Percentiles rank a stretch among this genome's conserved stretches.
These are phyloP conservation scores for Solanum dulcamara DNA, from an alignment of 257 asterid genomes.

Conservation along the genomic window DNA sequence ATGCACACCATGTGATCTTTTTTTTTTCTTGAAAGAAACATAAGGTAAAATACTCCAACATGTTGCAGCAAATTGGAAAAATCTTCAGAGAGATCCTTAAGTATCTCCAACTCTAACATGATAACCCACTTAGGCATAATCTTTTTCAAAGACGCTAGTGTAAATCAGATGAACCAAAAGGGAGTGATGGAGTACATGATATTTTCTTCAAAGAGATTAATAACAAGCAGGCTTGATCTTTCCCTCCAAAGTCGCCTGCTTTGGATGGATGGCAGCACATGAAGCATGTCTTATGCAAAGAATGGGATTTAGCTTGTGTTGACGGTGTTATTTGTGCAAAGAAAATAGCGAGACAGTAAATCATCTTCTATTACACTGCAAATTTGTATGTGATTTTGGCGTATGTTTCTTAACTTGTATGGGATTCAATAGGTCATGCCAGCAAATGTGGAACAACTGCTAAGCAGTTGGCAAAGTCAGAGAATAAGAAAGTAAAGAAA, in stretches of 20 bases:
- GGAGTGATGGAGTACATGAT: not conserved
- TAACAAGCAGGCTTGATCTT: not conserved
- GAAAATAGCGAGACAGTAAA: not conserved
- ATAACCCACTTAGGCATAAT: not conserved
- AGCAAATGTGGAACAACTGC: not conserved
- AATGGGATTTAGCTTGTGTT: not conserved
- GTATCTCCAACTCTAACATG: not conserved
- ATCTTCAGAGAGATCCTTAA: not conserved
- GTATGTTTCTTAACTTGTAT: not conserved
- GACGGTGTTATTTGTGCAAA: not conserved
- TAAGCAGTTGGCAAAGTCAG: not conserved
- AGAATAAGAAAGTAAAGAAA: not conserved
- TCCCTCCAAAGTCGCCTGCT: not conserved
- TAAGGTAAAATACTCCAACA: not conserved
- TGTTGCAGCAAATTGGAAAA: not conserved
- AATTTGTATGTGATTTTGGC: not conserved
- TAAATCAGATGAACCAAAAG: not conserved
- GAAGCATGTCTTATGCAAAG: not conserved
- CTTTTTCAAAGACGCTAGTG: not conserved
- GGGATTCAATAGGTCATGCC: not conserved
- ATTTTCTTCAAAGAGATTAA: not conserved
- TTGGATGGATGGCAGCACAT: not conserved
- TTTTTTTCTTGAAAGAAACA: not conserved
- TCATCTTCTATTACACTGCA: not conserved
- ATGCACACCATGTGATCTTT: not conserved